Conservation (phyloP, 2,329 filamentous ascomycete genomes). For the Pestalotiopsis sp. region DNA sequence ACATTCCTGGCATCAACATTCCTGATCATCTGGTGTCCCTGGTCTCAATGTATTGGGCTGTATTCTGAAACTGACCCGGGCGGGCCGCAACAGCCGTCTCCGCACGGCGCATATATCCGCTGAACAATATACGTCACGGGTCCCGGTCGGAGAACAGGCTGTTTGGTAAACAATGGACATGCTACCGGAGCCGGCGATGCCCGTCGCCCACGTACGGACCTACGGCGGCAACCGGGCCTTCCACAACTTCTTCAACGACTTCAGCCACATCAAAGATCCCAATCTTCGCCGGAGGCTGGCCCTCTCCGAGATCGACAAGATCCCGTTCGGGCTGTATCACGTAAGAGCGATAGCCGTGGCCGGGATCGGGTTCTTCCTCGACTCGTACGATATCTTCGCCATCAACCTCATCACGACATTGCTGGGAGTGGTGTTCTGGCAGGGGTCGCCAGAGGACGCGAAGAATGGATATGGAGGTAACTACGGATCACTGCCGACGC, state of each 20-base stretch:
- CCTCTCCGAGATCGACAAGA: constrained; percentile 79
- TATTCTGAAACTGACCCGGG: background rate
- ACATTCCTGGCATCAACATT: background rate
- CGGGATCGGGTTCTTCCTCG: constrained; percentile 82
- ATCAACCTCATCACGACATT: constrained; percentile 74
- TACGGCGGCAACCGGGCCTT: constrained; percentile 69
- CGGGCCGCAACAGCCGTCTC: background rate
- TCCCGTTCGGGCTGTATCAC: constrained; percentile 76
- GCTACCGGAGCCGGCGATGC: constrained; percentile 43
- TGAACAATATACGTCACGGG: too few species aligned
- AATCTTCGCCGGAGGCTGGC: constrained; percentile 76
- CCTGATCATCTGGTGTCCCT: background rate
- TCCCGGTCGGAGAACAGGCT: background rate
- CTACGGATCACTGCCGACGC: constrained; percentile 60
- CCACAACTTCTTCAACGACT: constrained; percentile 76
- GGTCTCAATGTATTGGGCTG: background rate
- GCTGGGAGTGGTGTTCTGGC: constrained; percentile 78
- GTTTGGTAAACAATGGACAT: constrained; percentile 32
- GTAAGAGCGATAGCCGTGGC: constrained; percentile 75
- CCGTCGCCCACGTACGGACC: constrained; percentile 42
- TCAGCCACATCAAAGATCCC: constrained; percentile 68
- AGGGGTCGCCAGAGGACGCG: constrained; percentile 39
- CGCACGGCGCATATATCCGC: background rate
- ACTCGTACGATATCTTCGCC: constrained; percentile 82
- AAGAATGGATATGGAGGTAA: constrained; percentile 52